Evolutionary conservation across 176 grass and related monocot genomes (phyloP).

Genomic region (Rhynchospora tenuis): DNA sequence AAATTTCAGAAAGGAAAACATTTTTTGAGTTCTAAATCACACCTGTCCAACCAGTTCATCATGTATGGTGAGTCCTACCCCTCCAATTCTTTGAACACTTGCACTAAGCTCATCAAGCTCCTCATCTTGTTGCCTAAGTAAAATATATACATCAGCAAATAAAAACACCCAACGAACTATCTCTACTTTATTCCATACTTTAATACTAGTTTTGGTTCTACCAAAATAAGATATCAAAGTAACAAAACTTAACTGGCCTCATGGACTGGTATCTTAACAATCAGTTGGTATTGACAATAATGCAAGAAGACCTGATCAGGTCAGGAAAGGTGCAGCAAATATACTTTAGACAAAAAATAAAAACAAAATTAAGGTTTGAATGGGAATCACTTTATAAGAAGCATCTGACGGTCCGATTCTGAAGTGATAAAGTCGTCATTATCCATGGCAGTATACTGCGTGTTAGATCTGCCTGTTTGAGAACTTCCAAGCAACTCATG

Average conservation of each 20-base stretch:
- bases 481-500: constrained; percentile 51
- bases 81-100: constrained; percentile 83
- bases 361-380: not conserved
- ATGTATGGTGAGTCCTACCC: constrained; percentile 88
- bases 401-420: constrained; percentile 93
- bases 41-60: constrained; percentile 85
- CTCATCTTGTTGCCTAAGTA: constrained; percentile 69
- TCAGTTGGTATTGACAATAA: not conserved
- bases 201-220: not conserved
- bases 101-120: constrained; percentile 84
- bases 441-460: constrained; percentile 41
- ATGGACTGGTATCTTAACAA: not conserved
- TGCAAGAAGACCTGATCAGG: not conserved
- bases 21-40: constrained; percentile 5
- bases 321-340: not conserved
- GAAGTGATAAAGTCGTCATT: constrained; percentile 86
- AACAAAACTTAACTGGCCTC: not conserved
- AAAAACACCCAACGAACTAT: not conserved
- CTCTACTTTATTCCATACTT: not conserved
- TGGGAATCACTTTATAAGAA: constrained; percentile 71
- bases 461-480: constrained; percentile 46
- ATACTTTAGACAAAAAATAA: not conserved
- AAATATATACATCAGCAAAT: not conserved
- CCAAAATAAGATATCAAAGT: not conserved
- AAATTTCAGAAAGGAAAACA: not conserved